Conservation (phyloP, 2,329 filamentous ascomycete genomes). For the Canariomyces notabilis region DNA sequence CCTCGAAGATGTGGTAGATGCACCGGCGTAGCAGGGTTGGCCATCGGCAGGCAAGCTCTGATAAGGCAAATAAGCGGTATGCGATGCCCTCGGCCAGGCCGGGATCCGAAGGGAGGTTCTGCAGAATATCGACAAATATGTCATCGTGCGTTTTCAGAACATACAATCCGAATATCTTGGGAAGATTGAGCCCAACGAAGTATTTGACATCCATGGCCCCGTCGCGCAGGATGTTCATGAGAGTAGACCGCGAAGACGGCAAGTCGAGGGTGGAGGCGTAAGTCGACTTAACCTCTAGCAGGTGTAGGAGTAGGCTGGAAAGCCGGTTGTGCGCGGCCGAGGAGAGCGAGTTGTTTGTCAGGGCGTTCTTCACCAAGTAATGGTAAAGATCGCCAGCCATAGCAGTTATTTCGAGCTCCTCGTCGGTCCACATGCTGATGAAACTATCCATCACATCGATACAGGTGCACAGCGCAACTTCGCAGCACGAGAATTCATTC, state of each 20-base stretch:
- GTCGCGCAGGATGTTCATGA: slow-evolving; percentile 66
- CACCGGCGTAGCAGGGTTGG: slow-evolving; percentile 79
- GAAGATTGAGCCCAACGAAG: slow-evolving; percentile 63
- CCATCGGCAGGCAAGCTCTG: slow-evolving; percentile 75
- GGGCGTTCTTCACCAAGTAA: slow-evolving; percentile 64
- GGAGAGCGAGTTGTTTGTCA: slow-evolving; percentile 67
- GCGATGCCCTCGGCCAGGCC: slow-evolving; percentile 77
- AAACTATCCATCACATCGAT: slow-evolving; percentile 64
- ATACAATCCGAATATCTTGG: slow-evolving; percentile 73
- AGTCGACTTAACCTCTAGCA: slow-evolving; percentile 62
- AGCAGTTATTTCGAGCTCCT: slow-evolving; percentile 55
- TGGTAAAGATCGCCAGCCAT: slow-evolving; percentile 71
- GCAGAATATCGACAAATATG: slow-evolving; percentile 79
- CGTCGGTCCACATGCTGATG: slow-evolving; percentile 57
- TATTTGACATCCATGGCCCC: slow-evolving; percentile 70
- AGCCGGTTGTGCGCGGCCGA: slow-evolving; percentile 62
- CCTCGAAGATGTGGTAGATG: slow-evolving; percentile 93
- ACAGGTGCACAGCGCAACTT: slow-evolving; percentile 63
- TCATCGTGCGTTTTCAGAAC: slow-evolving; percentile 78
- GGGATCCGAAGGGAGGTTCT: slow-evolving; percentile 67
- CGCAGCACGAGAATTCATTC: slow-evolving; percentile 65
- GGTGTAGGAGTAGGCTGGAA: slow-evolving; percentile 61
- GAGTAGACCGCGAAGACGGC: slow-evolving; percentile 59
- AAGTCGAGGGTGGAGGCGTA: slow-evolving; percentile 59
- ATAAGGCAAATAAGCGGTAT: slow-evolving; percentile 70